These are phyloP conservation scores for Akebia trifoliata DNA, from an alignment of 164 flowering plant genomes.

Conservation along the genomic window DNA sequence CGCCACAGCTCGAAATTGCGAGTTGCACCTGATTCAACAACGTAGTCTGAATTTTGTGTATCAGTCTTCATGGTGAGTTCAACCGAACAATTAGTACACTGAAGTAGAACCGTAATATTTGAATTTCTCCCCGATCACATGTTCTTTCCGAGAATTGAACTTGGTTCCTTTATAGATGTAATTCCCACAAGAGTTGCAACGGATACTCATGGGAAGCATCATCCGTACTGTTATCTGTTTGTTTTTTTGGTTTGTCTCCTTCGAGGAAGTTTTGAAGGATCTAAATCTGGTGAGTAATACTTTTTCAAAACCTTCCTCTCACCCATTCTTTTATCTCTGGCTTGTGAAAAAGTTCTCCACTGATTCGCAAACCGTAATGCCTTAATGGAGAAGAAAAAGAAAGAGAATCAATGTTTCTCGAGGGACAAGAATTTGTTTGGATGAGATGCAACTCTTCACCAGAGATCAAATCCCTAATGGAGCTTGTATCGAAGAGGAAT, in stretches of 20 bases:
- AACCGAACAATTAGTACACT: constrained; percentile 89
- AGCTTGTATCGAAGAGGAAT: too few species aligned
- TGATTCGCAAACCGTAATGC: too few species aligned
- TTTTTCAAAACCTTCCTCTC: constrained; percentile 70
- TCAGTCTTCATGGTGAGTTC: constrained; percentile 88
- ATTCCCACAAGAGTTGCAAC: constrained; percentile 15
- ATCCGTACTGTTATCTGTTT: constrained; percentile 68
- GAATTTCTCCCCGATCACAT: constrained; percentile 82
- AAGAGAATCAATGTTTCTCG: too few species aligned
- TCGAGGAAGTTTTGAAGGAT: constrained; percentile 81
- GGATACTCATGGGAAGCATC: constrained; percentile 18
- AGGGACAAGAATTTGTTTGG: too few species aligned
- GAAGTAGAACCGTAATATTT: constrained; percentile 82
- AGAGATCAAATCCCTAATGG: too few species aligned
- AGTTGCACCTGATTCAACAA: constrained; percentile 83
- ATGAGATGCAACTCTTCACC: too few species aligned
- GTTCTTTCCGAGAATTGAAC: constrained; percentile 21
- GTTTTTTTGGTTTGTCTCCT: constrained; percentile 63
- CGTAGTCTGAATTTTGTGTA: constrained; percentile 88
- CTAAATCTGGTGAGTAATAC: constrained; percentile 95
- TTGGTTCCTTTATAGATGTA: constrained; percentile 13
- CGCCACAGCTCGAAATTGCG: constrained; percentile 99
- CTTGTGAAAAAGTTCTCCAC: too few species aligned
- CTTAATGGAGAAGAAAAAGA: too few species aligned
- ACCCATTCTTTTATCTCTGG: constrained; percentile 3